Base-by-base conservation (phyloP, 768 basidiomycete genomes). In the Rhizopogon vesiculosus region DNA sequence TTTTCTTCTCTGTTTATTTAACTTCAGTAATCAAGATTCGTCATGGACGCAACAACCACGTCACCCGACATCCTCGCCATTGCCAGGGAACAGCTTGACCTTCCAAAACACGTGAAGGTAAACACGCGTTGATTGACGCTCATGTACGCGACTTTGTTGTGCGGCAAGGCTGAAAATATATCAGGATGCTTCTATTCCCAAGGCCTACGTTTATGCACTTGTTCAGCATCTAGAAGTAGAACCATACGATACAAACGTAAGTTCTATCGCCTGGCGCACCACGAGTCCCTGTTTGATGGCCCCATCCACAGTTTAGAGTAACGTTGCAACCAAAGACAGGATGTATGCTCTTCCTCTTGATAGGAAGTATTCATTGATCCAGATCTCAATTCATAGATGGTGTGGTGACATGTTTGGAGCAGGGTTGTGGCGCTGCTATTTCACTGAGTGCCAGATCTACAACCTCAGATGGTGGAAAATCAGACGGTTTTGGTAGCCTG, bases 401-500 rank as follows among this genome's bases (percentile, higher is more conserved):
- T 18, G 56, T 58, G 16, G 62, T 77, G 16, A 69, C 65, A 7
- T 83, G 82, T 56, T 64, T 78, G n/a, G 78, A 82, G 62, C 60
- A 70, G n/a, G 74, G 73, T 7, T 83, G 82, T 61, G 61, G 71
- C 19, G 48, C 39, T 42, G 51, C 64, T 15, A 71, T 82, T 28
- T 46, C 66, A 3, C 69, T 83, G 38, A 59, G 56, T 5, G 56
- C 59, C 38, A 71, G 72, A 50, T 45, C 61, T 16, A 66, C 62
- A 31, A 56, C 57, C 2, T 54, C 59, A 4, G 78, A 78, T 63
- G 76, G 78, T n/a, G 78, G 80, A 12, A 64, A 63, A 57, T 52
- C 50, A 16, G 69, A 70, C 22, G 80, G 82, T 19, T 59, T 81
- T 52, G 81, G 80, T 19, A 76, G 76, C 8, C 61, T 84, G 40